Conservation (phyloP, 164 flowering plant species). For the Paratinospora sagittata region DNA sequence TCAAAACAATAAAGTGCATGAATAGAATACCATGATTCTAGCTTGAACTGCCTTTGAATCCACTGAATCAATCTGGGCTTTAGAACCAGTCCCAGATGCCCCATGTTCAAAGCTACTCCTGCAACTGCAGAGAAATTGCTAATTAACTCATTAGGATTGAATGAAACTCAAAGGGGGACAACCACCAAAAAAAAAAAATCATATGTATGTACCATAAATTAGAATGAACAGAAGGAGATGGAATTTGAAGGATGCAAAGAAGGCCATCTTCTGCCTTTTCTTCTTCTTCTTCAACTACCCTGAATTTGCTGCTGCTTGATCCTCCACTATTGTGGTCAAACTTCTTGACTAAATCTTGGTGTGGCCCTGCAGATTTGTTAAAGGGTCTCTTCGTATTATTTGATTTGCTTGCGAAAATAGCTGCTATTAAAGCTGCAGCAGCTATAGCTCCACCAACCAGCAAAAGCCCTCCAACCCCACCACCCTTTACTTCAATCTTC, state of each 20-base stretch:
- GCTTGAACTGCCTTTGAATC: neutral
- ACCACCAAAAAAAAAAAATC: neutral
- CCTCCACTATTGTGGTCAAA: neutral
- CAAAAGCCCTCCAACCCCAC: slow-evolving; percentile 24
- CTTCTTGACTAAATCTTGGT: neutral
- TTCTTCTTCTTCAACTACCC: neutral
- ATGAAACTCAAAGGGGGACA: neutral
- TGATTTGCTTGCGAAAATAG: slow-evolving; percentile 8
- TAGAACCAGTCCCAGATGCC: neutral
- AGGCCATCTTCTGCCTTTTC: slow-evolving; percentile 12
- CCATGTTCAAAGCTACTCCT: slow-evolving; percentile 1
- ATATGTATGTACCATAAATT: neutral
- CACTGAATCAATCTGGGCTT: neutral
- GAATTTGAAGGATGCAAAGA: slow-evolving; percentile 10
- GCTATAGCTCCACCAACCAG: slow-evolving; percentile 36
- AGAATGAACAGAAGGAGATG: neutral
- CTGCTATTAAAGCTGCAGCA: slow-evolving; percentile 23
- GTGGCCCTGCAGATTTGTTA: neutral
- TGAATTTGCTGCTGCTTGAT: neutral
- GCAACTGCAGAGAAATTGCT: slow-evolving; percentile 1
- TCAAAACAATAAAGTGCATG: neutral
- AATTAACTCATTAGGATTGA: neutral
- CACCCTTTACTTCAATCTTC: slow-evolving; percentile 12
- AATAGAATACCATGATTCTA: neutral
- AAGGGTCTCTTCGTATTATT: neutral